Conservation (phyloP, 768 basidiomycete species). For the Panaeolus cyanescens region DNA sequence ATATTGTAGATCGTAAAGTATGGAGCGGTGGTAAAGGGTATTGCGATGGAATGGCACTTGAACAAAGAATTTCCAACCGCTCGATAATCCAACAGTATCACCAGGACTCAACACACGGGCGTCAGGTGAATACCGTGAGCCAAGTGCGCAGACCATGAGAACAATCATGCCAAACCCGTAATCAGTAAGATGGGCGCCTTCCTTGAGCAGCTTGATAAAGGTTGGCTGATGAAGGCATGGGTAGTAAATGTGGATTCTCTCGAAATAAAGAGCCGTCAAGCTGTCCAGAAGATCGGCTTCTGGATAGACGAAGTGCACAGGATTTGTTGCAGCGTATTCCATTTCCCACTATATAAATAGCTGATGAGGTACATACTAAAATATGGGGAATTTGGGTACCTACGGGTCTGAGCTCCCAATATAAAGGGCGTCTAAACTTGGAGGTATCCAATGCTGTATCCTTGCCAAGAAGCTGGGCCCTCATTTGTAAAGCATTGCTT, state of each 20-base stretch:
- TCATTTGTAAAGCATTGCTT: conserved; percentile 42
- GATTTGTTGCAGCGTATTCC: conserved; percentile 20
- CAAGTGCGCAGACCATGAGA: conserved; percentile 68
- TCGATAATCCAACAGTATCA: conserved; percentile 42
- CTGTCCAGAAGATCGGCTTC: conserved; percentile 45
- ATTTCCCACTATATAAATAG: conserved; percentile 39
- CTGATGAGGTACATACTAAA: not conserved
- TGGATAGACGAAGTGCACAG: conserved; percentile 43
- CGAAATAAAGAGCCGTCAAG: conserved; percentile 64
- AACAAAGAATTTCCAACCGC: conserved; percentile 62
- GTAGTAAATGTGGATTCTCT: conserved; percentile 44
- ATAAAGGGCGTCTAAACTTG: conserved; percentile 24
- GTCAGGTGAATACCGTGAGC: conserved; percentile 58
- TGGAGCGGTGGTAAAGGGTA: conserved; percentile 55
- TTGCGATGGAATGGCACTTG: conserved; percentile 66
- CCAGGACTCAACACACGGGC: conserved; percentile 34
- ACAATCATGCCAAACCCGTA: conserved; percentile 55
- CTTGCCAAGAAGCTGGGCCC: conserved; percentile 37
- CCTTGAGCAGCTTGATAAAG: conserved; percentile 51
- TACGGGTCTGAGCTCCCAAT: conserved; percentile 33
- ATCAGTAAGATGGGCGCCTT: conserved; percentile 51
- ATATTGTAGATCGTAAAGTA: conserved; percentile 72
- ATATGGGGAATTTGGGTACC: conserved; percentile 6
- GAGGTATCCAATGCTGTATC: conserved; percentile 9
- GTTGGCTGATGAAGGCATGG: conserved; percentile 72